phyloP scores from a whole-genome alignment of 1,284 basidiomycete genomes.

The Cryptococcus neoformans region DNA sequence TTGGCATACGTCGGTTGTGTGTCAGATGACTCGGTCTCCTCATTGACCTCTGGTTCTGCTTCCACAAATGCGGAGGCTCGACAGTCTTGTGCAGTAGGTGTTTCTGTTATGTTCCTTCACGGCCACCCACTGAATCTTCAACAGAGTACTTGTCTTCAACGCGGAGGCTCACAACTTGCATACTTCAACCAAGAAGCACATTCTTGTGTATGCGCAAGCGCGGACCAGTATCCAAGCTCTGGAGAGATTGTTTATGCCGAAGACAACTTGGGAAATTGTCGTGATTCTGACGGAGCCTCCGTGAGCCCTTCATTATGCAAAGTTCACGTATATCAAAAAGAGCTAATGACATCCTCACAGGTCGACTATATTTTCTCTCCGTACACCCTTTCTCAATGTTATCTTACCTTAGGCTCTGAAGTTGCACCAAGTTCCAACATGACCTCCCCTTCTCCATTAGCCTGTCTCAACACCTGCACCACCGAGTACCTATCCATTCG shows the following conservation, averaged over 20 bases:
- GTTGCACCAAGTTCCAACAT: neutral
- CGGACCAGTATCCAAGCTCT: constrained; percentile 4
- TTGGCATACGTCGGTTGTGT: constrained; percentile 12
- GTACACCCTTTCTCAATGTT: constrained; percentile 6
- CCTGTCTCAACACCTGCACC: constrained; percentile 5
- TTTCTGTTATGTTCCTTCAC: neutral
- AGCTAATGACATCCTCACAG: neutral
- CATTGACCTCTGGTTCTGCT: neutral
- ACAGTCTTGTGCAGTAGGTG: constrained; percentile 12
- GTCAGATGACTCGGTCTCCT: constrained; percentile 1
- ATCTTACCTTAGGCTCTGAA: neutral
- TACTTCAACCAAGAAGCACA: constrained; percentile 5
- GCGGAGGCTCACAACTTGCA: neutral
- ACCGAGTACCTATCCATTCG: neutral
- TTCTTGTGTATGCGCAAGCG: constrained; percentile 6
- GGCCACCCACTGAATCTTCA: neutral
- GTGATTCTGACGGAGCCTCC: constrained; percentile 10
- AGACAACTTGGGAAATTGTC: constrained; percentile 12
- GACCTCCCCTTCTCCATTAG: constrained; percentile 4
- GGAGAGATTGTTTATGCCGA: constrained; percentile 11
- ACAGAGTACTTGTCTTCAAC: neutral
- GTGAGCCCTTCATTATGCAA: constrained; percentile 1
- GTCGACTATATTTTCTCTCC: constrained; percentile 11
- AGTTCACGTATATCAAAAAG: neutral
- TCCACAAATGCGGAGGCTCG: constrained; percentile 1